Evolutionary conservation across 306 rosid species (phyloP).

Genomic region (Pachyrhizus erosus): DNA sequence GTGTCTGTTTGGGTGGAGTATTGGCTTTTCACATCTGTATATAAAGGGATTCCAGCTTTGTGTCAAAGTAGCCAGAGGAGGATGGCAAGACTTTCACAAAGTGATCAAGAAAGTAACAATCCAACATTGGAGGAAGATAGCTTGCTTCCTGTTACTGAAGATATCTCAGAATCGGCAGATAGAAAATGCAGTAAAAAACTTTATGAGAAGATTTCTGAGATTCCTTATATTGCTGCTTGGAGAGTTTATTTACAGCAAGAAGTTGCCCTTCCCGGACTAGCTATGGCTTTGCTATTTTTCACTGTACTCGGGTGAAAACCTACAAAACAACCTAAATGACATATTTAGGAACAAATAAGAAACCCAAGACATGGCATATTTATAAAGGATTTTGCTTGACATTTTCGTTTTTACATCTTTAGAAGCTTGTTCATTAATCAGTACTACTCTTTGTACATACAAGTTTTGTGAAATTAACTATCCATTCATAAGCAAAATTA

Average conservation of each 20-base stretch:
- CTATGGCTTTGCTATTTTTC: conserved; percentile 80
- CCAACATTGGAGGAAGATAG: conserved; percentile 43
- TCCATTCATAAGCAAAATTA: background rate
- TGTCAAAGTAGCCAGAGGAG: conserved; percentile 63
- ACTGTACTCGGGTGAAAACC: conserved; percentile 81
- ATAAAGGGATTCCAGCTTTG: conserved; percentile 78
- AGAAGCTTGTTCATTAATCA: background rate
- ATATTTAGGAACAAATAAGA: background rate
- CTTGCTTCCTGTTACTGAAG: conserved; percentile 40
- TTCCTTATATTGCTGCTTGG: conserved; percentile 77
- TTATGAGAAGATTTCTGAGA: conserved; percentile 42
- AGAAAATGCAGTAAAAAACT: conserved; percentile 42
- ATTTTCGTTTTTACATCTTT: conserved; percentile 5
- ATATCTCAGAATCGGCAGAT: conserved; percentile 16
- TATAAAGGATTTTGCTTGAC: background rate
- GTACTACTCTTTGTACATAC: background rate
- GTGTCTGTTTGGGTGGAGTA: conserved; percentile 81
- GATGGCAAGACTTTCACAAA: conserved; percentile 47
- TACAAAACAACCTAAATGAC: no score
- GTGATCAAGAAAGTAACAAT: conserved; percentile 44
- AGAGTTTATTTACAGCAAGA: conserved; percentile 77
- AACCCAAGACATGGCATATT: background rate
- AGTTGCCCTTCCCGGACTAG: conserved; percentile 78
- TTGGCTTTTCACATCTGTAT: conserved; percentile 83
- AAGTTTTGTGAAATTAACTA: background rate